Evolutionary conservation across 805 yeast genomes (phyloP).

Genomic region (Saccharomycopsis javanensis): DNA sequence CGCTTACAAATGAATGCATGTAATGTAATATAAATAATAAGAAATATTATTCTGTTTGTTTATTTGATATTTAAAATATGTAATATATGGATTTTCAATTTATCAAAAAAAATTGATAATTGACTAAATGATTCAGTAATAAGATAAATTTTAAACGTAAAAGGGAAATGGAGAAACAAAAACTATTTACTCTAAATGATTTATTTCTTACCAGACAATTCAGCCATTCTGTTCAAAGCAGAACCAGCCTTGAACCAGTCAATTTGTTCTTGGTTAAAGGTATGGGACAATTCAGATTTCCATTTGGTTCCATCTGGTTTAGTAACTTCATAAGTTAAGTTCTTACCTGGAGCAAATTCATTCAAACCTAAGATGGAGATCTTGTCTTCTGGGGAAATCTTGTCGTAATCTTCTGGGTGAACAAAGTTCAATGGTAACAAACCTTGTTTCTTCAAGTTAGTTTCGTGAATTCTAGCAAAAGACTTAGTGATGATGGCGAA

Average conservation of each 20-base stretch:
- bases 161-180: no score
- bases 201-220: slow-evolving; percentile 15
- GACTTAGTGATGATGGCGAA: slow-evolving; percentile 96
- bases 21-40: not conserved
- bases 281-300: slow-evolving; percentile 89
- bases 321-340: slow-evolving; percentile 65
- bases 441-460: slow-evolving; percentile 99
- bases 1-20: not conserved
- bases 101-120: not conserved
- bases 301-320: slow-evolving; percentile 70
- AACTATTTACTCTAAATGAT: not conserved
- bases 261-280: slow-evolving; percentile 92
- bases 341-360: slow-evolving; percentile 87
- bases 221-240: slow-evolving; percentile 93
- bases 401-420: slow-evolving; percentile 85
- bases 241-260: slow-evolving; percentile 99
- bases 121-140: not conserved
- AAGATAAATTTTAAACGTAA: not conserved
- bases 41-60: not conserved
- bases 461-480: slow-evolving; percentile 98
- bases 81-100: not conserved
- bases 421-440: slow-evolving; percentile 91
- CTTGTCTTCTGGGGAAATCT: slow-evolving; percentile 82
- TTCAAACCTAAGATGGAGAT: slow-evolving; percentile 80
- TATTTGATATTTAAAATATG: not conserved